Evolutionary conservation across 345 rosid genomes (phyloP).

Genomic region (Corymbia maculata): DNA sequence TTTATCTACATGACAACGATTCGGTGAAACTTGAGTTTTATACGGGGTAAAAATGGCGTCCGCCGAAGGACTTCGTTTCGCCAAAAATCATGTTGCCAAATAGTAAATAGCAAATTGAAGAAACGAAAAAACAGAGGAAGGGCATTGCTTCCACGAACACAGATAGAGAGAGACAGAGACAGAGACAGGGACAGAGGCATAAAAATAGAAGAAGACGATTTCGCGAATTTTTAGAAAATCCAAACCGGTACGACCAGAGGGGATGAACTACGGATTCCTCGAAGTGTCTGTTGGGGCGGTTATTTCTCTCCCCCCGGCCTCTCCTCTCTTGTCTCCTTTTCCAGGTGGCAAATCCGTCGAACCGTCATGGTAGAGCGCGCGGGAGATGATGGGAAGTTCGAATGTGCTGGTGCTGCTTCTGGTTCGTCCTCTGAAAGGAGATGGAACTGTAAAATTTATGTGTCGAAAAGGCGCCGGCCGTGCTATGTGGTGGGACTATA

Average conservation of each 20-base stretch:
- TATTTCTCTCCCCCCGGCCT: not conserved
- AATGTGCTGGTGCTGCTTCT: not conserved
- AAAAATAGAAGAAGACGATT: not conserved
- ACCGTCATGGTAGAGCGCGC: not conserved
- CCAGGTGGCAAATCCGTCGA: not conserved
- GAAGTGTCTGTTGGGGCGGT: not conserved
- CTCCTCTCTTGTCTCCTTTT: not conserved
- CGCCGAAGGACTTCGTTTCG: not conserved
- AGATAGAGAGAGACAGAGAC: not conserved
- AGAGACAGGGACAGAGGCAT: not conserved
- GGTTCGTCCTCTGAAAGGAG: not conserved
- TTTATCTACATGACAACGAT: not conserved
- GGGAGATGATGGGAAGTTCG: not conserved
- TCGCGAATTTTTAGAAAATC: not conserved
- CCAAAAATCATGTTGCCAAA: not conserved
- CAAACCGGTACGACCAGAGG: not conserved
- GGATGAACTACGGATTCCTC: not conserved
- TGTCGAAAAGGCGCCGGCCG: not conserved
- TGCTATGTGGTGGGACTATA: not conserved
- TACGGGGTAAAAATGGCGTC: not conserved
- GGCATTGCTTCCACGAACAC: not conserved
- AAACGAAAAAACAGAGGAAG: not conserved
- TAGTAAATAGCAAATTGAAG: not conserved
- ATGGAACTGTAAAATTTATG: not conserved
- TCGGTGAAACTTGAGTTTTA: not conserved